Conservation (phyloP, 805 yeast species). For the Diddensiella transvaalensis region DNA sequence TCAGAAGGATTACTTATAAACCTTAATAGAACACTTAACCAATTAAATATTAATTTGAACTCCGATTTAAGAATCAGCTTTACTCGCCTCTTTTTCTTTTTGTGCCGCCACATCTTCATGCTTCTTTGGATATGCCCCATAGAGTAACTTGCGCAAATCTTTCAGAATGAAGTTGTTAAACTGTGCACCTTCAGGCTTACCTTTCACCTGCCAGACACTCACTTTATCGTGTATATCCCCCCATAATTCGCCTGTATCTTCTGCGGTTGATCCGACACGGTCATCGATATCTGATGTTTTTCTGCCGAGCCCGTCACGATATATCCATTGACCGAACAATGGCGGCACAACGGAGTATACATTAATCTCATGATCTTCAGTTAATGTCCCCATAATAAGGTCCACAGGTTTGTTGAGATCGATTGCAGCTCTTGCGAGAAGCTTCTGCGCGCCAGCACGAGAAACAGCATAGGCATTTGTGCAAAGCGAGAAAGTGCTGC, state of each 20-base stretch:
- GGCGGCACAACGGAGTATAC: slow-evolving; percentile 13
- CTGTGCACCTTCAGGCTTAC: neutral
- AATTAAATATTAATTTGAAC: too few species aligned
- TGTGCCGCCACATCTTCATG: too few species aligned
- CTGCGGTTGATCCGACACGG: neutral
- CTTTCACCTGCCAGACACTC: neutral
- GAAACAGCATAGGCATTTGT: slow-evolving; percentile 16
- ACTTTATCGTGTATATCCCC: neutral
- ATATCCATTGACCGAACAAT: slow-evolving; percentile 14
- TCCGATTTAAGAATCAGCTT: too few species aligned
- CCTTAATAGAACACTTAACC: too few species aligned
- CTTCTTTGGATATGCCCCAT: too few species aligned
- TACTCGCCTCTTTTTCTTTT: too few species aligned
- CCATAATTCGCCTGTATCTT: neutral
- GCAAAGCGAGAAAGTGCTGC: slow-evolving; percentile 9
- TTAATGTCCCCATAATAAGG: slow-evolving; percentile 7
- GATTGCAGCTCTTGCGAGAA: slow-evolving; percentile 11
- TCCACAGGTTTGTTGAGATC: slow-evolving; percentile 15
- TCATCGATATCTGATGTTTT: neutral
- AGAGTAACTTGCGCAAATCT: neutral
- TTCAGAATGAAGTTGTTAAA: neutral
- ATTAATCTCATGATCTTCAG: neutral
- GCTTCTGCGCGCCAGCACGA: slow-evolving; percentile 14
- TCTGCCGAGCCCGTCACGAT: slow-evolving; percentile 3
- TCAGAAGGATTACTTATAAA: too few species aligned